Evolutionary conservation across 2,329 filamentous ascomycete species (phyloP), one percentile per base, ranked within the genome.

Genomic region (Epichloe hybrida): DNA sequence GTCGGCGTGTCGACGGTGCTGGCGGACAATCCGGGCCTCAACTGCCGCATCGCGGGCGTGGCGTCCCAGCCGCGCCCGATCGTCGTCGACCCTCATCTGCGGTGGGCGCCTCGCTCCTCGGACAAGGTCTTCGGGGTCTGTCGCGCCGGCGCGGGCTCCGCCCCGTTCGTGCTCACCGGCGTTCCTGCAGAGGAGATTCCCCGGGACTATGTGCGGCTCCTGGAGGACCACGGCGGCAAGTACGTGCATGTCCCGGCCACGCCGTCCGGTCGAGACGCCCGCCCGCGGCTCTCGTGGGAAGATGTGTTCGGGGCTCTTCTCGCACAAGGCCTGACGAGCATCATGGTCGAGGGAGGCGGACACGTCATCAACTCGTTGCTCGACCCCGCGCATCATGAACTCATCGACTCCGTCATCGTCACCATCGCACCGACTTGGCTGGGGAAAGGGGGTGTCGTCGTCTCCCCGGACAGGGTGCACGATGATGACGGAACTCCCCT

Each of bases 291-390:
- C 55, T 66, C 72, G 17, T 94, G 88, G 88, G 65, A 65, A 11
- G 72, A 74, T 40, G 75, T 94, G 15, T 67, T 94, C 34, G 66
- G 66, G 17, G 69, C 72, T 3, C 65, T 95, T n/a, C 56, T 59
- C 36, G 64, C 62, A 1, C 73, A 85, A 57, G 81, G 81, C 1
- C 69, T 95, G 43, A 66, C 68, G 49, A 95, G 88, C 62, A 73
- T 96, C 52, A 96, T 96, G 91, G 76, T 97, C 46, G 91, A 97
- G 65, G 91, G 91, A 0, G 91, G 91, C 11, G 90, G 79, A 0
- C 72, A 74, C 11, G 81, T 96, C 36, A 88, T 97, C 62, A 94
- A 93, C 62, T 79, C 84, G 38, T 68, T 97, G 17, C 72, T 97
- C n/a, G 72, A 76, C 39, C 72, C 77, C 2, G 69, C 71, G 31